A percentile compares a stretch with the other conserved stretches of the same genome.
These are phyloP conservation scores for Biscutella auriculata DNA, from an alignment of 441 rosid species.

Conservation along the genomic window DNA sequence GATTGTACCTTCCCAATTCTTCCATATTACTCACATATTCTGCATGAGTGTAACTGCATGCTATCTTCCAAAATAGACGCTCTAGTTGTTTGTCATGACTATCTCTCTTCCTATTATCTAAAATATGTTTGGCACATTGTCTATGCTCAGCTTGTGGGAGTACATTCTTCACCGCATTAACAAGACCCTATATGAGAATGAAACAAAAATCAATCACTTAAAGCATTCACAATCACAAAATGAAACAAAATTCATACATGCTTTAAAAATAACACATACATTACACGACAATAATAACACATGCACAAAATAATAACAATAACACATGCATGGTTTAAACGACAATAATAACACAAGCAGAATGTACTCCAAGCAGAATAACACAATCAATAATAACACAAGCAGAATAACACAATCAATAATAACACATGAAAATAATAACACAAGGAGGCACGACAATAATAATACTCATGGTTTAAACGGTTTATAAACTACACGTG, in stretches of 20 bases:
- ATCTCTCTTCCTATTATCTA: neutral
- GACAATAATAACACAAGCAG: too few relatives aligned
- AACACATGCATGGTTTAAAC: too few relatives aligned
- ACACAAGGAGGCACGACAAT: too few relatives aligned
- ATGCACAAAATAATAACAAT: too few relatives aligned
- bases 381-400: too few relatives aligned
- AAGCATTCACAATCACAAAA: neutral
- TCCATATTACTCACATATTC: neutral
- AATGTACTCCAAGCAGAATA: too few relatives aligned
- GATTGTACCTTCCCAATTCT: neutral
- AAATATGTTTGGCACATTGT: neutral
- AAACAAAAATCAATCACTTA: neutral
- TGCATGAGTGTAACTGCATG: neutral
- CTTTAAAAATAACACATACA: too few relatives aligned
- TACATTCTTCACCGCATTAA: neutral
- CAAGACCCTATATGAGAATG: neutral
- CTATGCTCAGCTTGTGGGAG: neutral
- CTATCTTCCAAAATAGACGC: neutral
- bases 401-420: too few relatives aligned
- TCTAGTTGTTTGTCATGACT: neutral
- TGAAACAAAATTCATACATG: neutral
- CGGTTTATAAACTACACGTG: too few relatives aligned
- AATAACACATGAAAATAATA: too few relatives aligned
- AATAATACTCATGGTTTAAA: too few relatives aligned
- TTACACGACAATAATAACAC: too few relatives aligned